Percentiles rank a stretch among this genome's conserved stretches.
Evolutionary conservation across 495 filamentous ascomycete species (phyloP).

Genomic region (Podospora anserina): DNA sequence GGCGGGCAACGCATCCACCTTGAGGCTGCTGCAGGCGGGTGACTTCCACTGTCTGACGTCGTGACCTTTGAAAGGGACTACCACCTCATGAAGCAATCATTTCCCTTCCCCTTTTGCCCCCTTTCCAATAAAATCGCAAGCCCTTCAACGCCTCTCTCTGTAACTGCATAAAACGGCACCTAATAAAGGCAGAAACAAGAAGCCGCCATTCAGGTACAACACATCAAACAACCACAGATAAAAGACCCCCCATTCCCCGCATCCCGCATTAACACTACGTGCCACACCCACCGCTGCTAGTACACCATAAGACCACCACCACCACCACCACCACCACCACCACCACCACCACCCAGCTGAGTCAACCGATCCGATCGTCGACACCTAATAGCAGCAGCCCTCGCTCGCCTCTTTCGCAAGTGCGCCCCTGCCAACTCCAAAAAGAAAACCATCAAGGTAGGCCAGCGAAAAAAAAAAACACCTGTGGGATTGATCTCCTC

Average conservation of each 20-base stretch:
- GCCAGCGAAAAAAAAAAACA: not conserved
- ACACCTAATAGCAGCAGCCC: not conserved
- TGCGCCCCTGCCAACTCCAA: not conserved
- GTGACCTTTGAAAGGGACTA: not conserved
- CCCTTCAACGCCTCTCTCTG: not conserved
- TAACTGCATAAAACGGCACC: not conserved
- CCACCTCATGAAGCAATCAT: not conserved
- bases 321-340: not conserved
- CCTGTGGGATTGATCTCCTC: not conserved
- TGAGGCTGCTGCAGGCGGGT: not conserved
- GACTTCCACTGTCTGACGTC: slow-evolving; percentile 10
- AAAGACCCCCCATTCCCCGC: not conserved
- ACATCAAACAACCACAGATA: not conserved
- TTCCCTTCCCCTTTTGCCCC: slow-evolving; percentile 1
- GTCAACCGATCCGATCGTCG: not conserved
- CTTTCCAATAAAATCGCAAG: slow-evolving; percentile 6
- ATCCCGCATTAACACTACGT: slow-evolving; percentile 11
- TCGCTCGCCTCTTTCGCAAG: not conserved
- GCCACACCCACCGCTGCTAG: slow-evolving; percentile 1
- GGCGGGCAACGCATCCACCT: slow-evolving; percentile 1
- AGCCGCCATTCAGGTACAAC: not conserved
- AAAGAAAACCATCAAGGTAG: not conserved
- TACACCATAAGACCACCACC: not conserved
- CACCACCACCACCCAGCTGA: not conserved
- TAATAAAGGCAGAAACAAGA: not conserved